These are phyloP conservation scores for Cucurbita argyrosperma DNA, from an alignment of 306 rosid genomes.

Conservation along the genomic window DNA sequence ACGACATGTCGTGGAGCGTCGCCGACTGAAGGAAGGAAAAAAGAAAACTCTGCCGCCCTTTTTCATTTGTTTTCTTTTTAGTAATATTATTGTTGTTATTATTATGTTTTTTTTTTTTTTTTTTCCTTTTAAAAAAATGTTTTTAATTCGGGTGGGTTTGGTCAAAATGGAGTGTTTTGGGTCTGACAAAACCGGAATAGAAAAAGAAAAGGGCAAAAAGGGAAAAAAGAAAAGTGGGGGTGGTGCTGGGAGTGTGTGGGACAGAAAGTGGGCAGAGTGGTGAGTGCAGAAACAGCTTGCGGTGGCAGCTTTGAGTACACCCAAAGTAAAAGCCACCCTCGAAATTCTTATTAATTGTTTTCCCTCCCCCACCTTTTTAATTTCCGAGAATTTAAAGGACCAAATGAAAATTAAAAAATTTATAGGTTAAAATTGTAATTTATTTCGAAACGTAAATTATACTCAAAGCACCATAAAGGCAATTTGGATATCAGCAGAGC, in stretches of 20 bases:
- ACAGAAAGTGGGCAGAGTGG: neutral
- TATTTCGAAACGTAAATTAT: too few relatives aligned
- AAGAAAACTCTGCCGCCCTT: neutral
- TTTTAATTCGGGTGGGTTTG: neutral
- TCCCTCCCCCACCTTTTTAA: neutral
- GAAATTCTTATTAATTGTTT: neutral
- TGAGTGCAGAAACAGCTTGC: neutral
- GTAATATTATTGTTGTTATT: neutral
- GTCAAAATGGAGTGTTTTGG: neutral
- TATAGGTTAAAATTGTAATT: too few relatives aligned
- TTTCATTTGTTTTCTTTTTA: neutral
- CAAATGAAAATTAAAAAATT: too few relatives aligned
- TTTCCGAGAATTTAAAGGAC: too few relatives aligned
- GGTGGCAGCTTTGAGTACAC: neutral
- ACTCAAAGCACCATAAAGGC: too few relatives aligned
- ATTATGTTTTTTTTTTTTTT: neutral
- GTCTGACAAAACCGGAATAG: neutral
- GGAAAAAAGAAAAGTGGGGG: neutral
- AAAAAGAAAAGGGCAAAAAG: neutral
- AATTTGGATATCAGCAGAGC: neutral
- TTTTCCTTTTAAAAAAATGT: neutral
- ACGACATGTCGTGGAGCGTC: constrained; percentile 67
- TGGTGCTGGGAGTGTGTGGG: neutral
- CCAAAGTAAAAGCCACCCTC: neutral
- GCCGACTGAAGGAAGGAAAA: constrained; percentile 9